Conservation (phyloP, 2,329 filamentous ascomycete species). For the Eutypella sp. region DNA sequence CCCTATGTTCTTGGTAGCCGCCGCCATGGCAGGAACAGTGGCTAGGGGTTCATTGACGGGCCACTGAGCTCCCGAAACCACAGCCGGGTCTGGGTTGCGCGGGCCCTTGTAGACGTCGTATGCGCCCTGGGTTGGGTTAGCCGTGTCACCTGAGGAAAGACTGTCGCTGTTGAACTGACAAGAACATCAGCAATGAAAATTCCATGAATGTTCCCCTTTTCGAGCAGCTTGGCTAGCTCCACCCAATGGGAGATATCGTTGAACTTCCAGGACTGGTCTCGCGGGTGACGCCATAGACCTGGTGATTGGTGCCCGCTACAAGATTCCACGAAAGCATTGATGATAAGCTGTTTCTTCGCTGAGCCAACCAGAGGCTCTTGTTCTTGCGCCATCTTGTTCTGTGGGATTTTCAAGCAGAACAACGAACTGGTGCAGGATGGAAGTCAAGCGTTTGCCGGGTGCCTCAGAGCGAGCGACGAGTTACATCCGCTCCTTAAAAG, state of each 20-base stretch:
- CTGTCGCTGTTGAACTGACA: conserved; percentile 32
- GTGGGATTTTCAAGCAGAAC: too few relatives aligned
- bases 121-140: conserved; percentile 47
- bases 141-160: conserved; percentile 39
- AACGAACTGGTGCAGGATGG: too few relatives aligned
- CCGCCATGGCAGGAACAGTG: conserved; percentile 53
- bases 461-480: too few relatives aligned
- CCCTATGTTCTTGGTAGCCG: conserved; percentile 8
- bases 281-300: conserved; percentile 41
- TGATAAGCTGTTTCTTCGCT: conserved; percentile 46
- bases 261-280: conserved; percentile 51
- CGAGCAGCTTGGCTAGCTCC: conserved; percentile 54
- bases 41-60: conserved; percentile 55
- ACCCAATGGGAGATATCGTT: conserved; percentile 58
- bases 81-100: conserved; percentile 41
- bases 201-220: conserved; percentile 56
- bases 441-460: too few relatives aligned
- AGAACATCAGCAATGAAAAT: conserved; percentile 61
- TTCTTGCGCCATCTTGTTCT: neutral
- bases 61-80: conserved; percentile 57
- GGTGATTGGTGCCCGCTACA: conserved; percentile 54
- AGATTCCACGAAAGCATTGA: conserved; percentile 61
- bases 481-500: too few relatives aligned
- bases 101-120: conserved; percentile 30
- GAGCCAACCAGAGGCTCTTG: neutral